A percentile compares a stretch with the other conserved stretches of the same genome.
These are phyloP conservation scores for Aphanomyces invadans DNA, from an alignment of 352 stramenopile species.

Conservation along the genomic window DNA sequence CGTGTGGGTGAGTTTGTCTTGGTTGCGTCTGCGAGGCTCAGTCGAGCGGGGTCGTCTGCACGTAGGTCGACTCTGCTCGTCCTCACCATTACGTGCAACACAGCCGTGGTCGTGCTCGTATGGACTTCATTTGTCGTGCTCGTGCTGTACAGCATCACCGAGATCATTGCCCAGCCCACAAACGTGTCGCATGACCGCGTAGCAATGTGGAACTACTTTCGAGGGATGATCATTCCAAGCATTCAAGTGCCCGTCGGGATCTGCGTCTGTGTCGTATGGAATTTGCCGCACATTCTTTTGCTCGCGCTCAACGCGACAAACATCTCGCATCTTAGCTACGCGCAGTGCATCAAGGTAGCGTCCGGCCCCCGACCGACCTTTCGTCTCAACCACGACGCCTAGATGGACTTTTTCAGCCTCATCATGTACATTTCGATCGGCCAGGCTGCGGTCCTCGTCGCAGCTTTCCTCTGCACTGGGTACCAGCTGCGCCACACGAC, in stretches of 20 bases:
- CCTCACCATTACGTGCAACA: conserved; percentile 2
- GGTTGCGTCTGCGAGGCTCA: neutral
- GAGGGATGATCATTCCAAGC: conserved; percentile 22
- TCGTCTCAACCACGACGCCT: neutral
- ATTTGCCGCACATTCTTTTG: conserved; percentile 17
- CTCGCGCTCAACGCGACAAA: neutral
- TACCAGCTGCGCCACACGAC: conserved; percentile 16
- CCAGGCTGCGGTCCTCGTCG: conserved; percentile 5
- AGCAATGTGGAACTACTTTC: conserved; percentile 20
- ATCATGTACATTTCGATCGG: conserved; percentile 7
- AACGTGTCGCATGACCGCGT: conserved; percentile 10
- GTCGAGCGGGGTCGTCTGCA: neutral
- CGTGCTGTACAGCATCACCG: conserved; percentile 21
- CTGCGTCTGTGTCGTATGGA: conserved; percentile 10
- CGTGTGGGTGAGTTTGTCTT: conserved; percentile 3
- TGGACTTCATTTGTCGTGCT: conserved; percentile 22
- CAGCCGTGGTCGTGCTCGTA: conserved; percentile 1
- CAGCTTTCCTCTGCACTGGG: neutral
- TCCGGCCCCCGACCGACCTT: neutral
- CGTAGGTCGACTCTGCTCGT: conserved; percentile 4
- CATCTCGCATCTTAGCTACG: neutral
- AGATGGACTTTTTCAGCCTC: conserved; percentile 1
- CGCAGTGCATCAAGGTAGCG: conserved; percentile 9
- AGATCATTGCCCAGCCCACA: conserved; percentile 19
- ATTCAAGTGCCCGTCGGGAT: conserved; percentile 16